A percentile compares a stretch with the other conserved stretches of the same genome.
Evolutionary conservation across 2,329 filamentous ascomycete species (phyloP).

Genomic region (Dactylellina haptotyla): DNA sequence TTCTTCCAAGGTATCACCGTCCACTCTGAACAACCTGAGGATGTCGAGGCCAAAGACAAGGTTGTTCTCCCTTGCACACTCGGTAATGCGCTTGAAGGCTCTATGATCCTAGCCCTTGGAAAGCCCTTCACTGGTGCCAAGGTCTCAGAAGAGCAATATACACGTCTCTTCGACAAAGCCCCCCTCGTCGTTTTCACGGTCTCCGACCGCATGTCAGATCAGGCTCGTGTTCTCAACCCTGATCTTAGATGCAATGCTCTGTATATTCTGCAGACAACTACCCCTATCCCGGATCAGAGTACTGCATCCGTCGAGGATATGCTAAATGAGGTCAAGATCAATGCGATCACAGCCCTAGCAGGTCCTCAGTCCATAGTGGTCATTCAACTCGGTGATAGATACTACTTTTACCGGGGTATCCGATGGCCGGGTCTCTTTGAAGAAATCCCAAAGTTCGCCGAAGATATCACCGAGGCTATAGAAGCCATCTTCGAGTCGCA

Average conservation of each 20-base stretch:
- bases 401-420: constrained; percentile 58
- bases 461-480: constrained; percentile 55
- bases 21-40: constrained; percentile 27
- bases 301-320: constrained; percentile 52
- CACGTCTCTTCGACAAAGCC: constrained; percentile 43
- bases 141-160: constrained; percentile 53
- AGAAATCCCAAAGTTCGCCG: constrained; percentile 55
- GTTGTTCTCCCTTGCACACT: constrained; percentile 57
- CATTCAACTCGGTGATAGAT: constrained; percentile 56
- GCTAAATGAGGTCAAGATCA: constrained; percentile 57
- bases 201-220: constrained; percentile 59
- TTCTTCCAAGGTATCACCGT: constrained; percentile 53
- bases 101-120: constrained; percentile 55
- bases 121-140: constrained; percentile 54
- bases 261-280: constrained; percentile 56
- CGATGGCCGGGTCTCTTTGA: constrained; percentile 54
- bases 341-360: constrained; percentile 58
- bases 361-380: constrained; percentile 58
- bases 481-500: constrained; percentile 35
- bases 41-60: constrained; percentile 49
- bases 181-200: constrained; percentile 57
- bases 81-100: constrained; percentile 56
- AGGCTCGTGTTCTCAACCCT: constrained; percentile 59
- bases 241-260: constrained; percentile 58
- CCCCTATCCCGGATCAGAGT: constrained; percentile 22